Conservation (phyloP, 2,329 filamentous ascomycete genomes). For the Cladosporium sp. region DNA sequence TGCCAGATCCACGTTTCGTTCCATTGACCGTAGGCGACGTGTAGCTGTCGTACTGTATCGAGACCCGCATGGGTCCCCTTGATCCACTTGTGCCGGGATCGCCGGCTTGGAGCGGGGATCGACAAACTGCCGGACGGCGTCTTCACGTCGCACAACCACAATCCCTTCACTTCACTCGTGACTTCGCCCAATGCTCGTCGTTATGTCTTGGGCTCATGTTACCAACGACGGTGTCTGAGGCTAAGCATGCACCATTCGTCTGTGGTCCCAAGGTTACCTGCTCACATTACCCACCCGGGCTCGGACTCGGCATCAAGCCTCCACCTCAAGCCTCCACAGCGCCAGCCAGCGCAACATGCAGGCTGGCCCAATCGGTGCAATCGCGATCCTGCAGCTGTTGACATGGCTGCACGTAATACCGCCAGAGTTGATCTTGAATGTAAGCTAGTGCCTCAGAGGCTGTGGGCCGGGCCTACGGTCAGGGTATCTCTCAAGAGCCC, state of each 20-base stretch:
- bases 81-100: background rate
- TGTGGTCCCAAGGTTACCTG: background rate
- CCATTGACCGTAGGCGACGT: no score
- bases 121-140: background rate
- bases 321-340: background rate
- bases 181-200: background rate
- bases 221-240: background rate
- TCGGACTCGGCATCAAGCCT: background rate
- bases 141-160: background rate
- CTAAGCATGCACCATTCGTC: background rate
- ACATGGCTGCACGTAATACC: background rate
- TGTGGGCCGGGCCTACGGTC: background rate
- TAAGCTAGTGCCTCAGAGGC: background rate
- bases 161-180: slow-evolving; percentile 1
- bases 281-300: background rate
- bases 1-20: no score
- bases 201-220: background rate
- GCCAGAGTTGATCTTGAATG: background rate
- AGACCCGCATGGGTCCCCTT: no score
- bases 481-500: background rate
- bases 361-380: slow-evolving; percentile 5
- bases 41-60: no score
- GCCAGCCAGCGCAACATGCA: slow-evolving; percentile 12
- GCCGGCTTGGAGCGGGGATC: background rate
- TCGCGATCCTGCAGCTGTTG: background rate